Evolutionary conservation across 768 basidiomycete species (phyloP), one percentile per base, ranked within the genome.

Genomic region (Boletus sensibilis): DNA sequence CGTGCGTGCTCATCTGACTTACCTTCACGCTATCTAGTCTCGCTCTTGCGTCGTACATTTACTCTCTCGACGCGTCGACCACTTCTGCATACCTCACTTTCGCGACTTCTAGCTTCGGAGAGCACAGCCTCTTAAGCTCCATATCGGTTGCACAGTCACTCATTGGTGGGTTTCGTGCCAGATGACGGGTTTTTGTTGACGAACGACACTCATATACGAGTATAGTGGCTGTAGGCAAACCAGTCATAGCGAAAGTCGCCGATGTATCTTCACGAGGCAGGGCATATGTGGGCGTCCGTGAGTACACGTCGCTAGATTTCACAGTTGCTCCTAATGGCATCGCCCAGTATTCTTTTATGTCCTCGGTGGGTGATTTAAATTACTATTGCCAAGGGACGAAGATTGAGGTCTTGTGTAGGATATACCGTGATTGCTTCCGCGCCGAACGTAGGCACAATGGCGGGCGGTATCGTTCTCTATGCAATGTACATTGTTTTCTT

Each of bases 11-110:
- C 6, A 40, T 16, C 45, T 50, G 12, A 44, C 29, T 31, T 41
- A 3, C 43, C 39, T 47, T 42, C 8, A 35, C 52, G 4, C 49
- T 55, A 39, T 41, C 46, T 50, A 75, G 85, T 50, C 69, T 90
- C 54, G 87, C 77, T 14, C 79, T 88, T 0, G 85, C 87, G 0
- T 82, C 87, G 1, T 92, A 89, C 68, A 85, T 90, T 54, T 92
- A 90, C 69, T 88, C 88, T 0, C 76, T 92, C 31, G 89, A 90
- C 57, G 77, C 81, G 21, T 79, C 81, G 18, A 90, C 88, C 8
- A 90, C 88, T 2, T 85, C 75, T 61, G 79, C 78, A 51, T 90
- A 88, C 68, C 79, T 87, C 29, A 68, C 73, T 45, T 84, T 79
- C 54, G 86, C 87, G 13, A 75, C 78, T 16, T 83, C 82, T 16